Base-by-base conservation (phyloP, 495 filamentous ascomycete genomes). In the Aspergillus carlsbadensis region DNA sequence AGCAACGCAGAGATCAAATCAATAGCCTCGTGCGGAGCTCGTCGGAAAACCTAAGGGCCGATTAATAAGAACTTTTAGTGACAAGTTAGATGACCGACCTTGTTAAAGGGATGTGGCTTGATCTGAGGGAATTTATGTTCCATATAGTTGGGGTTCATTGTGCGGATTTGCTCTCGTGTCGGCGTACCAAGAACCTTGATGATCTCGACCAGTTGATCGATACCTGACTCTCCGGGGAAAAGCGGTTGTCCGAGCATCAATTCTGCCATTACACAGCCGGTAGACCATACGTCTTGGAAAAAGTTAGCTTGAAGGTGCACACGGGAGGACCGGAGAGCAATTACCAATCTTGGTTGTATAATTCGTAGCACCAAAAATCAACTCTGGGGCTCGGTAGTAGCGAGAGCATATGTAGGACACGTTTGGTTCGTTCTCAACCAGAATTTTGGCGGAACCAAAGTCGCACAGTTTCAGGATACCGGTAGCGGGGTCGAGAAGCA, bases 71-170 rank as follows among this genome's bases (percentile, higher is more conserved):
- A n/a, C n/a, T n/a, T n/a, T n/a, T n/a, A n/a, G n/a, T n/a, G n/a
- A n/a, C n/a, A n/a, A n/a, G n/a, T n/a, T n/a, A n/a, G n/a, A n/a
- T n/a, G n/a, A 33, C 69, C 61, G 53, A 89, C 87, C 83, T 98
- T 98, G 69, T 89, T 92, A 81, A 98, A 98, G 10, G 94, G 94
- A 66, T 98, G 94, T 36, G 94, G 94, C 78, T 99, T 99, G 81
- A 99, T 99, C 69, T 99, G 94, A 39, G 94, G 95, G 69, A 99
- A 99, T 75, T 98, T 98, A 75, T 99, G 94, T 74, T 98, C 94
- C 94, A 99, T 99, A 73, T 99, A 98, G 73, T 99, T 99, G 49
- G 94, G 95, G 70, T 99, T 99, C 95, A 99, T 99, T 44, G 94
- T 99, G 52, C 94, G 90, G 66, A 99, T 99, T 65, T 99, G 94